Percentiles rank a stretch among this genome's conserved stretches.
Evolutionary conservation across 257 asterid species (phyloP).

Genomic region (Solanum medicagineum): DNA sequence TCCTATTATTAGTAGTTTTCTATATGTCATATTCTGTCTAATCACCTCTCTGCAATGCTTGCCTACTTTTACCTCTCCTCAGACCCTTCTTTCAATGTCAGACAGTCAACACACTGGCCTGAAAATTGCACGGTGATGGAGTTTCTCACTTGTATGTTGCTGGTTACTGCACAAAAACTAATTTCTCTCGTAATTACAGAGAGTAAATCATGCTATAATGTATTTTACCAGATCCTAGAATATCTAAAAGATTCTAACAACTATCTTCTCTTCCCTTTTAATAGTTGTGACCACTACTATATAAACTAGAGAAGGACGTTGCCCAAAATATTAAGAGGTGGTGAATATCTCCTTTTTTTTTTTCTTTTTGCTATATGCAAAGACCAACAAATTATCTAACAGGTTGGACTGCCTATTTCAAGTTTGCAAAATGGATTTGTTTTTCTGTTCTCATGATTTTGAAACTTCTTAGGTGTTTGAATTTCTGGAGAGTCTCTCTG

Average conservation of each 20-base stretch:
- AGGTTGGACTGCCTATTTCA: not conserved
- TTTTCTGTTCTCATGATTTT: constrained; percentile 3
- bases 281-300: not conserved
- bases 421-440: not conserved
- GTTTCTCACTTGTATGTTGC: not conserved
- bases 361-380: not conserved
- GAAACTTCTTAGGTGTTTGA: constrained; percentile 48
- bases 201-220: not conserved
- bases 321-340: not conserved
- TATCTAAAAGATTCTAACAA: not conserved
- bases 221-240: not conserved
- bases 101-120: not conserved
- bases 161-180: not conserved
- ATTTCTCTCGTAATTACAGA: not conserved
- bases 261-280: not conserved
- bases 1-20: not conserved
- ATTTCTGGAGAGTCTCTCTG: constrained; percentile 77
- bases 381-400: not conserved
- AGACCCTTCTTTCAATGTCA: not conserved
- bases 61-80: not conserved
- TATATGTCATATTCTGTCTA: not conserved
- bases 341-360: not conserved
- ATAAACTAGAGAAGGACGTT: not conserved
- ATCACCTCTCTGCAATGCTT: not conserved
- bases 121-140: not conserved